phyloP scores from a whole-genome alignment of 805 yeast genomes.

The Ogataea chonburiensis region DNA sequence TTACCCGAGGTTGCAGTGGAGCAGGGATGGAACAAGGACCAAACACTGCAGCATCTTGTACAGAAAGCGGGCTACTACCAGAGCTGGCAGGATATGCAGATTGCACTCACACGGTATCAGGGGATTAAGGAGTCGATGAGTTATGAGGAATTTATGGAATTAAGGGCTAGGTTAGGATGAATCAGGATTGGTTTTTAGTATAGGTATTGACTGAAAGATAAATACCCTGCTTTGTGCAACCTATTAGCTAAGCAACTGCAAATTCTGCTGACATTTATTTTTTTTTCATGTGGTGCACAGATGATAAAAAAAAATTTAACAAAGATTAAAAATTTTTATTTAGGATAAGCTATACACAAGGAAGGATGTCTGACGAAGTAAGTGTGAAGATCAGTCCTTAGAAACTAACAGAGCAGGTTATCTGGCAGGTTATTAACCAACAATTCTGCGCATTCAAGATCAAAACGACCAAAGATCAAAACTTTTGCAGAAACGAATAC shows the following conservation, averaged over 20 bases:
- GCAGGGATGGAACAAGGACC: conserved; percentile 74
- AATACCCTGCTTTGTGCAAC: no score
- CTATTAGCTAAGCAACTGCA: no score
- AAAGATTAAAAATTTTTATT: conserved; percentile 5
- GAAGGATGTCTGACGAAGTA: conserved; percentile 32
- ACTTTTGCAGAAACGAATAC: conserved; percentile 93
- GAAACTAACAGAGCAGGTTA: conserved; percentile 53
- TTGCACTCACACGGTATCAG: conserved; percentile 54
- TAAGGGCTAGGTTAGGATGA: conserved; percentile 15
- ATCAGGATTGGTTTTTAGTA: conserved; percentile 4
- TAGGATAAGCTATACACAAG: conserved; percentile 9
- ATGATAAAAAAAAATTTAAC: conserved; percentile 8
- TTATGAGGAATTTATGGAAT: conserved; percentile 40
- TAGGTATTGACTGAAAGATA: no score
- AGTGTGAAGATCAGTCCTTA: conserved; percentile 8
- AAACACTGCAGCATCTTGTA: conserved; percentile 70
- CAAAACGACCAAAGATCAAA: conserved; percentile 84
- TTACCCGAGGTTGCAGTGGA: conserved; percentile 89
- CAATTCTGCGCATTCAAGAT: conserved; percentile 94
- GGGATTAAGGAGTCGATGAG: conserved; percentile 47
- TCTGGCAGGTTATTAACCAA: conserved; percentile 96
- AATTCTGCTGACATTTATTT: conserved; percentile 6
- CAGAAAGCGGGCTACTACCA: conserved; percentile 61
- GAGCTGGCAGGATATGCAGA: conserved; percentile 33
- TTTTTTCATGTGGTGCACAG: conserved; percentile 9